Evolutionary conservation across 2,329 filamentous ascomycete species (phyloP).

Genomic region (Venturia carpophila): DNA sequence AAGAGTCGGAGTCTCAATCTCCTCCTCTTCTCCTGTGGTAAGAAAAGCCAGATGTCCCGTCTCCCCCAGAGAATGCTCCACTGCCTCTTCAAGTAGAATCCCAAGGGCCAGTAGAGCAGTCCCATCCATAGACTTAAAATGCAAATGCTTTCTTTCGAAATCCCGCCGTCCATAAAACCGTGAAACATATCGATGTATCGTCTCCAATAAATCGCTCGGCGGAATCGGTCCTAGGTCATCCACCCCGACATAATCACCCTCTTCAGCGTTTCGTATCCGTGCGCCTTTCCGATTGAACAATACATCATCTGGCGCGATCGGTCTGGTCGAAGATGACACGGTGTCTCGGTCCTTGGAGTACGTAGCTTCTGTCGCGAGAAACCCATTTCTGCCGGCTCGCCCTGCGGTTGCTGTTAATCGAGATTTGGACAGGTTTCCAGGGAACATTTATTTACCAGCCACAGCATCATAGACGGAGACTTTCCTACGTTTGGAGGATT

Average conservation of each 20-base stretch:
- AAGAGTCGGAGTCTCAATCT: not conserved
- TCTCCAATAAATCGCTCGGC: conserved; percentile 60
- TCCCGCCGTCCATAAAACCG: conserved; percentile 47
- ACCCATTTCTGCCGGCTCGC: conserved; percentile 40
- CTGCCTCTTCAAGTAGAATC: conserved; percentile 65
- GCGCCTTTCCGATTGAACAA: conserved; percentile 59
- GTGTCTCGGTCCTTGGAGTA: conserved; percentile 26
- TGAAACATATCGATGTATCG: conserved; percentile 60
- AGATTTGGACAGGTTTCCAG: not conserved
- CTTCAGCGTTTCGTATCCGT: conserved; percentile 59
- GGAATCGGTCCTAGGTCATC: conserved; percentile 50
- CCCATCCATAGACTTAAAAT: conserved; percentile 59
- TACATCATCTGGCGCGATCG: conserved; percentile 60
- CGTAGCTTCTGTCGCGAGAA: conserved; percentile 33
- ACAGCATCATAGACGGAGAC: conserved; percentile 66
- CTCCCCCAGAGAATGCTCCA: conserved; percentile 52
- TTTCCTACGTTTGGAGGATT: conserved; percentile 26
- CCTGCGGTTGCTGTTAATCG: conserved; percentile 27
- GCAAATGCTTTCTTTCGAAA: conserved; percentile 4
- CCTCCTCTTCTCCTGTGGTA: conserved; percentile 26
- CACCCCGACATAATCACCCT: conserved; percentile 54
- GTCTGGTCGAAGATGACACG: conserved; percentile 26
- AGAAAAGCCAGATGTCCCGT: conserved; percentile 65
- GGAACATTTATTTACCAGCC: conserved; percentile 44
- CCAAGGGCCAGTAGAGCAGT: conserved; percentile 69